These are phyloP conservation scores for Tulasnella sp. DNA, from an alignment of 768 basidiomycete species.

Conservation along the genomic window DNA sequence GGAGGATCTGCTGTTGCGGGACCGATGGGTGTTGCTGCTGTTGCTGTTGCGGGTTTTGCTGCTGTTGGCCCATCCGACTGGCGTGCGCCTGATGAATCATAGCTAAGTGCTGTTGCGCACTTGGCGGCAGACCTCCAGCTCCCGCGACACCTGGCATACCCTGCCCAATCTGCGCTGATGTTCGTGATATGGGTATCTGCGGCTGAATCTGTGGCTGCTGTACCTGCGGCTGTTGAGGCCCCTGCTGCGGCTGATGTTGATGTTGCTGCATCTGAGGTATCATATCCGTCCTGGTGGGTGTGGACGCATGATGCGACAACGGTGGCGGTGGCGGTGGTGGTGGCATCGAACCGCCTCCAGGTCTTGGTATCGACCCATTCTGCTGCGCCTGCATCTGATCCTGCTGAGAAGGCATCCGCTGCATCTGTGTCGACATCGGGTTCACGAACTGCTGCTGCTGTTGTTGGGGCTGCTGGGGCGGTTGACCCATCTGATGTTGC, in stretches of 20 bases:
- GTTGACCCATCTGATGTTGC: slow-evolving; percentile 1
- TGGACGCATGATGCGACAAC: slow-evolving; percentile 23
- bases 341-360: slow-evolving; percentile 11
- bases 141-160: neutral
- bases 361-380: slow-evolving; percentile 22
- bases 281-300: too few species aligned
- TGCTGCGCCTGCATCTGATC: slow-evolving; percentile 21
- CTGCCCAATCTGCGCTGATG: neutral
- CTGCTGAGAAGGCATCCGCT: too few species aligned
- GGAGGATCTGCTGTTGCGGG: neutral
- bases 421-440: too few species aligned
- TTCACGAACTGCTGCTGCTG: slow-evolving; percentile 17
- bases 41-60: slow-evolving; percentile 1
- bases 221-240: slow-evolving; percentile 16
- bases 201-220: slow-evolving; percentile 14
- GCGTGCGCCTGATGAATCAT: slow-evolving; percentile 8
- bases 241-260: slow-evolving; percentile 19
- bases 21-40: slow-evolving; percentile 18
- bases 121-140: neutral
- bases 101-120: neutral
- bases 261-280: neutral
- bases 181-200: neutral
- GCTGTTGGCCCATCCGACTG: neutral
- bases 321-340: slow-evolving; percentile 38
- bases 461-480: slow-evolving; percentile 18